Percentiles rank a stretch among this genome's conserved stretches.
These are phyloP conservation scores for Xerocomus amazonicus DNA, from an alignment of 1,284 basidiomycete genomes.

Conservation along the genomic window DNA sequence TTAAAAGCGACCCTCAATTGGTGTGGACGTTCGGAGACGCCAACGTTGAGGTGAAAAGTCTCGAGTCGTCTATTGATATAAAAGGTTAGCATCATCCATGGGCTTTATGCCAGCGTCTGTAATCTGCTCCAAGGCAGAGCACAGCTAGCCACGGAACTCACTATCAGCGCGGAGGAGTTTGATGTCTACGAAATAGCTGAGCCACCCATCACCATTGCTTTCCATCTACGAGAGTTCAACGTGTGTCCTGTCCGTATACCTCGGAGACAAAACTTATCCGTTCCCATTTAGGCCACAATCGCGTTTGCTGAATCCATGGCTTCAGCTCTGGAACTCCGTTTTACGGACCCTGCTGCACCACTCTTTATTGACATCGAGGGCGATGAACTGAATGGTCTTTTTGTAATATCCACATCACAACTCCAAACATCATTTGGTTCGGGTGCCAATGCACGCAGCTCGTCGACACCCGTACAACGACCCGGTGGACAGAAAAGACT, in stretches of 20 bases:
- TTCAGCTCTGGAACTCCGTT: conserved; percentile 61
- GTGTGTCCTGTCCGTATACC: conserved; percentile 35
- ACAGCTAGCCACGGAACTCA: conserved; percentile 68
- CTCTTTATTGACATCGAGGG: conserved; percentile 71
- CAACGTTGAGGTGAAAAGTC: conserved; percentile 65
- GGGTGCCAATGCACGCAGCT: conserved; percentile 20
- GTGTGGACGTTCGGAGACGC: conserved; percentile 68
- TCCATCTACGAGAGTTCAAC: conserved; percentile 79
- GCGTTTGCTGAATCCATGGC: conserved; percentile 69
- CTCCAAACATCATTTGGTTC: conserved; percentile 35
- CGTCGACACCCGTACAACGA: conserved; percentile 23
- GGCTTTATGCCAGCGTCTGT: background rate
- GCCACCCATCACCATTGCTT: conserved; percentile 62
- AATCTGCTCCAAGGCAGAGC: conserved; percentile 43
- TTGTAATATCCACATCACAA: conserved; percentile 72
- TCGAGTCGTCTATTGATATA: conserved; percentile 60
- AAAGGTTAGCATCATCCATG: conserved; percentile 45
- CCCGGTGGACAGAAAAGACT: conserved; percentile 41
- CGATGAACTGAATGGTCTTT: conserved; percentile 59
- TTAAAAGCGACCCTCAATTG: conserved; percentile 68
- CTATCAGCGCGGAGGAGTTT: conserved; percentile 71
- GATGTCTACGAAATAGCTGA: conserved; percentile 64
- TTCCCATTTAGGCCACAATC: conserved; percentile 58
- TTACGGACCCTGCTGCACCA: conserved; percentile 67
- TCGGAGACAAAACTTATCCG: conserved; percentile 3